Evolutionary conservation across 139 green algal genomes (phyloP).

Genomic region (Tetraselmis striata): DNA sequence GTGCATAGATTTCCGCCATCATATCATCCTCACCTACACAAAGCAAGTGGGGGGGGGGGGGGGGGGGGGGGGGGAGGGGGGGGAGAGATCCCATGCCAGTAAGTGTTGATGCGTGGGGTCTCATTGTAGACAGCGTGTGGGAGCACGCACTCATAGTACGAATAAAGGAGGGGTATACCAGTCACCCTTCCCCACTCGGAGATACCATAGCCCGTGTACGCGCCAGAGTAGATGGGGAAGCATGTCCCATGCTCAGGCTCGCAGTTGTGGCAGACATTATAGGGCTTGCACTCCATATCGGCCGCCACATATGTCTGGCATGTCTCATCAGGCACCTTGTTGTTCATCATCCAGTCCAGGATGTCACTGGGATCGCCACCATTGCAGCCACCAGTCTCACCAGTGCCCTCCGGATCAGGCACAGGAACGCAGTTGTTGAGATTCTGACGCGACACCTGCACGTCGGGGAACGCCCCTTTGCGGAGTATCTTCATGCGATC

Average conservation of each 20-base stretch:
- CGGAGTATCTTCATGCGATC: slow-evolving; percentile 49
- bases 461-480: slow-evolving; percentile 34
- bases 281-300: slow-evolving; percentile 33
- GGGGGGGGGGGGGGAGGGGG: slow-evolving; percentile 15
- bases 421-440: slow-evolving; percentile 43
- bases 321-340: slow-evolving; percentile 47
- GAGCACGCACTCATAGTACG: not conserved
- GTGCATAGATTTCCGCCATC: slow-evolving; percentile 38
- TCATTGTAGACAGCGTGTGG: not conserved
- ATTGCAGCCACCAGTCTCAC: slow-evolving; percentile 16
- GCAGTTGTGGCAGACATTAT: slow-evolving; percentile 35
- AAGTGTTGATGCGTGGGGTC: not conserved
- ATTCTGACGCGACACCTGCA: slow-evolving; percentile 28
- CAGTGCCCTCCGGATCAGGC: not conserved
- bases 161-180: too few relatives aligned
- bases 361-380: slow-evolving; percentile 34
- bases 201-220: not conserved
- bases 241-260: slow-evolving; percentile 17
- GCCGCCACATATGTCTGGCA: slow-evolving; percentile 52
- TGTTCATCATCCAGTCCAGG: slow-evolving; percentile 37
- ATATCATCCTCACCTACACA: slow-evolving; percentile 20
- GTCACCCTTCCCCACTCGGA: not conserved
- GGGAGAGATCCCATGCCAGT: too few relatives aligned
- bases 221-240: slow-evolving; percentile 10
- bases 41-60: not conserved